Evolutionary conservation across 441 rosid species (phyloP).

Genomic region (Pelargonium exstipulatum): DNA sequence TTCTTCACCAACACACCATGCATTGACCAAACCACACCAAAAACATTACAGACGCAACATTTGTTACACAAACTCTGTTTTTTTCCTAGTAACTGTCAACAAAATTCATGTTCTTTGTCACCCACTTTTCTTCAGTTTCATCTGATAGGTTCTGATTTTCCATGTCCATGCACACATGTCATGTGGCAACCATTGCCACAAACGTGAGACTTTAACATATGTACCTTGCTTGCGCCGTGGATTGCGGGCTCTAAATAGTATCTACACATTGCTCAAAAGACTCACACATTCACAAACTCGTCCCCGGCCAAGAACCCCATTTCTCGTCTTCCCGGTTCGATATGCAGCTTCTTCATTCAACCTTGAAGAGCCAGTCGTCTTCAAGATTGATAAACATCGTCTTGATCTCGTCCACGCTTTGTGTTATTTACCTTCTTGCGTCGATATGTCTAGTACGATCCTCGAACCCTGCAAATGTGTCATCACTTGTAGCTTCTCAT

Average conservation of each 20-base stretch:
- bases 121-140: background rate
- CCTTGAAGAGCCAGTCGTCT: background rate
- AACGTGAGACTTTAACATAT: no score
- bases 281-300: background rate
- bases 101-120: background rate
- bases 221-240: background rate
- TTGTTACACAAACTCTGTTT: no score
- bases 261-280: no score
- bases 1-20: background rate
- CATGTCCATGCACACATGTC: background rate
- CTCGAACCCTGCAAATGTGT: background rate
- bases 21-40: background rate
- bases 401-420: background rate
- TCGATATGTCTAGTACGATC: background rate
- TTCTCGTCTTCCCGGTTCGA: background rate
- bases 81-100: background rate
- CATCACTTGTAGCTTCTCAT: background rate
- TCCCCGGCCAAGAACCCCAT: background rate
- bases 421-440: background rate
- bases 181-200: background rate
- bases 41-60: background rate
- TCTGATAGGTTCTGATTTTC: background rate
- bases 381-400: background rate
- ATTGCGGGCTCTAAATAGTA: background rate
- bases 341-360: background rate